phyloP scores from a whole-genome alignment of 2,329 filamentous ascomycete species.

The Myriosclerotinia curreyana region DNA sequence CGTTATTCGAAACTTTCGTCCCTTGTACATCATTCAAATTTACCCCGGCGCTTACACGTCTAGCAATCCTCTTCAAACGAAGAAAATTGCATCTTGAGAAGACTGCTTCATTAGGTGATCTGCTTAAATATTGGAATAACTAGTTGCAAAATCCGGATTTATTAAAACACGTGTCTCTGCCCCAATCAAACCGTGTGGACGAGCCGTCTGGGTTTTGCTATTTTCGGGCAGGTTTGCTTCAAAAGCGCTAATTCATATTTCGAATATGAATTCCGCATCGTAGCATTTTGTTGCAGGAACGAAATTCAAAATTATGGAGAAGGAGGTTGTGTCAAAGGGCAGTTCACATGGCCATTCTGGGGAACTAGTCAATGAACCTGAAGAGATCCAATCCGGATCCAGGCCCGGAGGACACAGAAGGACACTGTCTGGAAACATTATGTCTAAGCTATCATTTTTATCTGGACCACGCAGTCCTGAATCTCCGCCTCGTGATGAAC shows the following conservation, averaged over 20 bases:
- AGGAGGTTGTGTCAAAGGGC: background rate
- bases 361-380: conserved; percentile 13
- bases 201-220: background rate
- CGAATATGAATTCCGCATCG: background rate
- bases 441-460: conserved; percentile 69
- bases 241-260: background rate
- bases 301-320: conserved; percentile 10
- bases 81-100: background rate
- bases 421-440: conserved; percentile 51
- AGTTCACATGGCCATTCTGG: background rate
- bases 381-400: conserved; percentile 12
- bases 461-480: conserved; percentile 36
- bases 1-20: background rate
- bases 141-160: background rate
- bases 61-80: background rate
- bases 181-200: background rate
- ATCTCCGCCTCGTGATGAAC: conserved; percentile 35
- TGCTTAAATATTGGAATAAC: background rate
- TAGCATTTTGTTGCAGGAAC: background rate
- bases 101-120: background rate
- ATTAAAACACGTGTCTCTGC: conserved; percentile 4
- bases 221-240: background rate
- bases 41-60: background rate
- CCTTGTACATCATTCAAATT: background rate
- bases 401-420: conserved; percentile 46